Evolutionary conservation across 192 early-diverging fungal species (phyloP), one percentile per base, ranked within the genome.

Genomic region (Radiomyces spectabilis): DNA sequence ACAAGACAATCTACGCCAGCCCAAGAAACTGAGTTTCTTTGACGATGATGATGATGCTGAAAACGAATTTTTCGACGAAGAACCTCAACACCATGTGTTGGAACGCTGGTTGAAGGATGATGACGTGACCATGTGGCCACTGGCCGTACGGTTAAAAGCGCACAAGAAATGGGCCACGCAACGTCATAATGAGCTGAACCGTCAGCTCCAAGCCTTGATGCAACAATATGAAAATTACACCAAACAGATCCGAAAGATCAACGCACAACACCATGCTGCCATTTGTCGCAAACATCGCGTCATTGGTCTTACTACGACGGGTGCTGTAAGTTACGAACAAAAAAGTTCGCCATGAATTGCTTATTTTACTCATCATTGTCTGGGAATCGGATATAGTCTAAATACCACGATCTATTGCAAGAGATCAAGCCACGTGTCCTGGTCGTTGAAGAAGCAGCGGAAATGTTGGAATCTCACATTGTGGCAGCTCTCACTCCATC

Each of bases 231-330:
- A 35, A 19, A 12, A 57, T 24, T 4, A 53, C 4, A 37, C 42
- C 1, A 26, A 43, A 27, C 60, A 62, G 25, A 58, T 69, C 22
- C 49, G 55, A 26, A 47, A 41, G 25, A 40, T 43, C 12, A 33
- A 35, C 15, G 38, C 49, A 1, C 33, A n/a, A 0, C 22, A 29
- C 19, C 60, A 69, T 53, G 67, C 67, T 9, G 37, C 33, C 33
- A 50, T 69, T 13, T 69, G 67, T 29, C 49, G 45, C 9, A 44
- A 38, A 33, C 42, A 49, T 24, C 50, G 74, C 16, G 53, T 81
- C n/a, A 67, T 81, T 30, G 79, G 79, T 3, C 70, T 81, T 76
- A 81, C 79, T 1, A 81, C 72, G 19, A 78, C 79, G 18, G 79
- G 71, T 7, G 79, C 79, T 1, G 79, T 79, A 59, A 66, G 70